phyloP scores from a whole-genome alignment of 2,329 filamentous ascomycete genomes.

The Emmonsia crescens region DNA sequence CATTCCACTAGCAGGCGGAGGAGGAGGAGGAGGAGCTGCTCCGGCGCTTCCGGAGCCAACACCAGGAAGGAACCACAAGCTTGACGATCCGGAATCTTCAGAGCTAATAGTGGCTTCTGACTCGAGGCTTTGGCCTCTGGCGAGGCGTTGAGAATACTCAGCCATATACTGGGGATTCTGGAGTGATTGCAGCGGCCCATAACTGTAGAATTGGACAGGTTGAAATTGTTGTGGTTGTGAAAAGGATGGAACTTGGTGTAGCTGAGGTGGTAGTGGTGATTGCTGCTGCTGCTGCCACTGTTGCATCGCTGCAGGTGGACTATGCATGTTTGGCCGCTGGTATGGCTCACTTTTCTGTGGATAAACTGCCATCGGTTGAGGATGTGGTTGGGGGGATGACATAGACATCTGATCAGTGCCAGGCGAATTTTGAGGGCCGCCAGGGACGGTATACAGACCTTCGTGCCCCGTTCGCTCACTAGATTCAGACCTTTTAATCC shows the following conservation, averaged over 20 bases:
- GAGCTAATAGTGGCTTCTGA: conserved; percentile 8
- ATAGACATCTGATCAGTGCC: neutral
- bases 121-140: conserved; percentile 8
- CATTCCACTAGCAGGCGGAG: conserved; percentile 2
- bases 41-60: conserved; percentile 9
- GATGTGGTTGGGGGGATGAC: neutral
- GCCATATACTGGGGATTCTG: conserved; percentile 1
- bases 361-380: neutral
- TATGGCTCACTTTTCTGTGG: neutral
- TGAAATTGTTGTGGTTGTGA: neutral
- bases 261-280: neutral
- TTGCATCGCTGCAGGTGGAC: neutral
- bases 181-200: neutral
- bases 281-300: neutral
- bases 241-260: neutral
- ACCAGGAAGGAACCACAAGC: conserved; percentile 13
- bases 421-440: neutral
- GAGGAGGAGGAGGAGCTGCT: conserved; percentile 6
- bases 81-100: conserved; percentile 10
- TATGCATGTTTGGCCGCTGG: neutral
- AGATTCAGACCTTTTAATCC: neutral
- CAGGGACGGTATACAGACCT: neutral
- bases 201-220: neutral
- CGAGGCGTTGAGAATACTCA: neutral
- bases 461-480: neutral